phyloP scores from a whole-genome alignment of 148 eudicot species.

The Rhododendron molle region DNA sequence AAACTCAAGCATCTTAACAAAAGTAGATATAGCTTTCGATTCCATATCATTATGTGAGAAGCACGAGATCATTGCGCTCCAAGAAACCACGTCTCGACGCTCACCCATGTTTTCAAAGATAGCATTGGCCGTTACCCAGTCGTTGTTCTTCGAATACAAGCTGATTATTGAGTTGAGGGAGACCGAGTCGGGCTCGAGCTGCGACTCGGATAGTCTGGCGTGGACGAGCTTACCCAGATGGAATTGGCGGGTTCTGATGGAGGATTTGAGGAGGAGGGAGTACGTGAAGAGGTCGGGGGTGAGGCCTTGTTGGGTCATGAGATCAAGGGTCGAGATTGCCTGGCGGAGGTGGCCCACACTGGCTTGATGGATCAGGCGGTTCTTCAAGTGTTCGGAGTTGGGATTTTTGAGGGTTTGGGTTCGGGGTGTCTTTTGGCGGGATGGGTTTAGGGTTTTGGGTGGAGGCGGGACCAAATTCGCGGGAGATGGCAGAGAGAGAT shows the following conservation, averaged over 20 bases:
- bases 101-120: no score
- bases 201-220: slow-evolving; percentile 12
- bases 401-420: slow-evolving; percentile 9
- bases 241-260: slow-evolving; percentile 44
- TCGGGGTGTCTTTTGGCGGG: slow-evolving; percentile 15
- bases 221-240: slow-evolving; percentile 47
- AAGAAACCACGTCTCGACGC: no score
- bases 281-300: slow-evolving; percentile 47
- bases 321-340: slow-evolving; percentile 54
- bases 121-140: no score
- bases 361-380: slow-evolving; percentile 43
- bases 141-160: no score
- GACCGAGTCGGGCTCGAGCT: no score
- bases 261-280: slow-evolving; percentile 56
- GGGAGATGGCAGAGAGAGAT: no score
- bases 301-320: slow-evolving; percentile 36
- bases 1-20: slow-evolving; percentile 32
- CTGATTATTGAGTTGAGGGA: no score
- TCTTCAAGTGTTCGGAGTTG: slow-evolving; percentile 35
- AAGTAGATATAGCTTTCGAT: slow-evolving; percentile 29
- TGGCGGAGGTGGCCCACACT: slow-evolving; percentile 25
- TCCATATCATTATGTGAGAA: slow-evolving; percentile 30
- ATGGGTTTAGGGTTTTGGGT: no score
- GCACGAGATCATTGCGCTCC: no score
- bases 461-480: no score